Conservation (phyloP, 495 filamentous ascomycete genomes). For the Hamigera avellanea region DNA sequence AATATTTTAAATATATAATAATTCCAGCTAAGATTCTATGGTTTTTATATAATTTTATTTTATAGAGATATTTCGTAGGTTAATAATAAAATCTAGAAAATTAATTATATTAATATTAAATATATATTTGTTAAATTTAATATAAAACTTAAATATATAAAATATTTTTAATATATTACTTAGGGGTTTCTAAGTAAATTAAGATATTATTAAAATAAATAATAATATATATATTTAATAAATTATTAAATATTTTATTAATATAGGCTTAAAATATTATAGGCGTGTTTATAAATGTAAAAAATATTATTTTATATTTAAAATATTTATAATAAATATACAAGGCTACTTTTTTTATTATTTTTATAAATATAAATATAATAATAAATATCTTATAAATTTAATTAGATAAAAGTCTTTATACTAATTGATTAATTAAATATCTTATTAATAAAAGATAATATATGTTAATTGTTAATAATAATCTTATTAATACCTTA, state of each 20-base stretch:
- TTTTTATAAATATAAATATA: slow-evolving; percentile 8
- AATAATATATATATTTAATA: slow-evolving; percentile 13
- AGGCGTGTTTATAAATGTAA: slow-evolving; percentile 6
- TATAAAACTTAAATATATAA: too few species aligned
- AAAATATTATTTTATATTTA: slow-evolving; percentile 16
- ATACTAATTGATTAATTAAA: slow-evolving; percentile 15
- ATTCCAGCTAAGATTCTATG: too few species aligned
- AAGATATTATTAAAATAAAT: slow-evolving; percentile 25
- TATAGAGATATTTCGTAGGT: too few species aligned
- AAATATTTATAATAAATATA: slow-evolving; percentile 23
- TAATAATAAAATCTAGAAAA: too few species aligned
- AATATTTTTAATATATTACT: too few species aligned
- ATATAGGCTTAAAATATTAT: slow-evolving; percentile 20
- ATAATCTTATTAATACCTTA: slow-evolving; percentile 28
- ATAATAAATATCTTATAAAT: too few species aligned
- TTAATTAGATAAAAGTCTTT: slow-evolving; percentile 32
- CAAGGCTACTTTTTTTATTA: slow-evolving; percentile 11
- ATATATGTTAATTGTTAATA: slow-evolving; percentile 28
- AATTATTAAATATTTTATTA: slow-evolving; percentile 13
- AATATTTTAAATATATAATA: too few species aligned
- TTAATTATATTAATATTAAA: too few species aligned
- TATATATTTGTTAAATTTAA: too few species aligned
- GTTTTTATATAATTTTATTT: too few species aligned
- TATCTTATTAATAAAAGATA: slow-evolving; percentile 34
- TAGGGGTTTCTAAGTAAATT: too few species aligned